Evolutionary conservation across 352 stramenopile species (phyloP), one percentile per base, ranked within the genome.

Genomic region (Phytophthora fragariaefolia): DNA sequence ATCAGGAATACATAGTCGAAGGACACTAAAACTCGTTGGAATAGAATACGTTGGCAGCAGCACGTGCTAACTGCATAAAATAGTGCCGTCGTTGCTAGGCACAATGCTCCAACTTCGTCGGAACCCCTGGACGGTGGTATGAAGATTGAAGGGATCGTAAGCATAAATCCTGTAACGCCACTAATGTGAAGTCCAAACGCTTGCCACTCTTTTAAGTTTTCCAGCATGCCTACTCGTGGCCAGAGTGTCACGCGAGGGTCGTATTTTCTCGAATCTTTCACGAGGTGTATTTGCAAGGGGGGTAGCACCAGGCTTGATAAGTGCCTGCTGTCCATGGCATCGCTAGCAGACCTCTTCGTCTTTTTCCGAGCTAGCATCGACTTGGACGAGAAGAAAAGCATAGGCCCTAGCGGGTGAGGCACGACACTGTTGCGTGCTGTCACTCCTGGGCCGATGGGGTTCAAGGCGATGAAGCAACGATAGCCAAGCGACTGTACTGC

Each of bases 1-100:
- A 63, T 58, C 10, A 74, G 32, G 23, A 74, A 74, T 22, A 70
- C 42, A 58, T 61, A 74, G 49, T 74, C 66, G 38, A 74, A 71
- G 2, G 66, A 74, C 6, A 55, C n/a, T 1, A 56, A 12, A 6
- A 74, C 42, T 2, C 66, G 53, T 23, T 71, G 67, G 18, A 55
- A 47, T 27, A 74, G 51, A 20, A 57, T 20, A 0, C 56, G 42
- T 59, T 74, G 66, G 18, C 32, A 66, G 52, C 55, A 74, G 8
- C 36, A 53, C 2, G 28, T 9, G 23, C 53, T 64, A 15, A 74
- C 30, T 1, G 1, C 36, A 26, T 17, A 67, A 34, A 66, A 70
- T 22, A 63, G 17, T 5, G 49, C 23, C 0, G 61, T 74, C 5
- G 49, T 32, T 17, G 17, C 27, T 2, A 70, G 17, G 17, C 47